These are phyloP conservation scores for Backusella psychrophila DNA, from an alignment of 192 early-diverging fungal species.

Conservation along the genomic window DNA sequence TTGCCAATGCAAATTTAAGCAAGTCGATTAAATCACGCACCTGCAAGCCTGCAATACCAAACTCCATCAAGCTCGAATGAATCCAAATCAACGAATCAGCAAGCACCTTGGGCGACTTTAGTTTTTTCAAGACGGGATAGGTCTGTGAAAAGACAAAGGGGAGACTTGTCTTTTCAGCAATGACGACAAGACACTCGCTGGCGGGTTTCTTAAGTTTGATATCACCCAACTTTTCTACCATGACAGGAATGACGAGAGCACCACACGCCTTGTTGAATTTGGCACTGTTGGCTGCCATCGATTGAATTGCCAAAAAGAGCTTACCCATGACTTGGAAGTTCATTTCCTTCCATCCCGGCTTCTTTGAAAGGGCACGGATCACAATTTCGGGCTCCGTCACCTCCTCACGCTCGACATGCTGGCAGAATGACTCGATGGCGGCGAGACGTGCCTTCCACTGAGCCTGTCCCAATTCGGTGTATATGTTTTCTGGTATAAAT, in stretches of 20 bases:
- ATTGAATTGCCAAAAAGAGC: slow-evolving; percentile 72
- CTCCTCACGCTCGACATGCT: slow-evolving; percentile 58
- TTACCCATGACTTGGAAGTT: slow-evolving; percentile 91
- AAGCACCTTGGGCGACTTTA: slow-evolving; percentile 89
- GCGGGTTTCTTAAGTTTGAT: slow-evolving; percentile 90
- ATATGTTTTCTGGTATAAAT: slow-evolving; percentile 57
- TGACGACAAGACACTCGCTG: slow-evolving; percentile 72
- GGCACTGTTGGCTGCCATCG: slow-evolving; percentile 58
- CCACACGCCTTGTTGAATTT: slow-evolving; percentile 74
- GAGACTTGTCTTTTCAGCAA: slow-evolving; percentile 75
- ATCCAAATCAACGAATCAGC: slow-evolving; percentile 90
- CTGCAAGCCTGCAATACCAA: slow-evolving; percentile 80
- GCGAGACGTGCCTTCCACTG: slow-evolving; percentile 91
- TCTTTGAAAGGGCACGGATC: slow-evolving; percentile 72
- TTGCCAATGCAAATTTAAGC: slow-evolving; percentile 76
- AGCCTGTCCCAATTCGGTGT: slow-evolving; percentile 61
- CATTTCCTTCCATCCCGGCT: slow-evolving; percentile 96
- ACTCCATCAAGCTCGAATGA: slow-evolving; percentile 80
- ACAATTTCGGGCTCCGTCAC: slow-evolving; percentile 74
- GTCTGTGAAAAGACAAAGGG: slow-evolving; percentile 80
- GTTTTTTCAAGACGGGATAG: slow-evolving; percentile 72
- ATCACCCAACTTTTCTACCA: slow-evolving; percentile 91
- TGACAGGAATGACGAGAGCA: slow-evolving; percentile 65
- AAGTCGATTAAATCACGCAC: slow-evolving; percentile 82
- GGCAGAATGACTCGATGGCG: slow-evolving; percentile 73